Evolutionary conservation across 805 yeast species (phyloP).

Genomic region (Suhomyces emberorum): DNA sequence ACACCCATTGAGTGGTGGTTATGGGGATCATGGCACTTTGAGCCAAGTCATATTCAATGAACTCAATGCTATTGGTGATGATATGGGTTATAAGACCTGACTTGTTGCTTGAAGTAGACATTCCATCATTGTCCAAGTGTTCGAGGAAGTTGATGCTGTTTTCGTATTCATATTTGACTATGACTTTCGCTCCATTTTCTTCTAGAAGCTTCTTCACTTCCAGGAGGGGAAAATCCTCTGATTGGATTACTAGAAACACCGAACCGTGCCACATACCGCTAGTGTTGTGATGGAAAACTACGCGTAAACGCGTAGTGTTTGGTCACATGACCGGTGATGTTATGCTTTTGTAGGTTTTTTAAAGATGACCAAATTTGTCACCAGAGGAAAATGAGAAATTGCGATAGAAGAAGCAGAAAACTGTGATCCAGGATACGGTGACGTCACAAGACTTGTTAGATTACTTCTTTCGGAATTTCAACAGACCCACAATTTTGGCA

Average conservation of each 20-base stretch:
- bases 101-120: neutral
- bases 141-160: slow-evolving; percentile 17
- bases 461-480: too few species aligned
- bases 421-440: too few species aligned
- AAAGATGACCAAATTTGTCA: too few species aligned
- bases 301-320: neutral
- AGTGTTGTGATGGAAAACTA: neutral
- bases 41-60: slow-evolving; percentile 49
- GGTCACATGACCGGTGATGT: neutral
- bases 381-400: too few species aligned
- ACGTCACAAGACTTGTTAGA: too few species aligned
- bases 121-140: neutral
- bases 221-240: slow-evolving; percentile 12
- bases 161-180: slow-evolving; percentile 17
- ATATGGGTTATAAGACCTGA: slow-evolving; percentile 41
- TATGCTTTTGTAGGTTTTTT: too few species aligned
- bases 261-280: slow-evolving; percentile 18
- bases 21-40: slow-evolving; percentile 59
- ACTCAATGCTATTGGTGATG: slow-evolving; percentile 49
- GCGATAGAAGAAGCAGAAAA: too few species aligned
- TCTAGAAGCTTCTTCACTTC: slow-evolving; percentile 13
- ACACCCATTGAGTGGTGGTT: slow-evolving; percentile 60
- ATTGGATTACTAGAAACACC: slow-evolving; percentile 19
- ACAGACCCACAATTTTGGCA: too few species aligned
- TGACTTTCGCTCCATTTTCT: slow-evolving; percentile 19